Evolutionary conservation across 371 early-diverging fungal species (phyloP).

Genomic region (Catenaria anguillulae): DNA sequence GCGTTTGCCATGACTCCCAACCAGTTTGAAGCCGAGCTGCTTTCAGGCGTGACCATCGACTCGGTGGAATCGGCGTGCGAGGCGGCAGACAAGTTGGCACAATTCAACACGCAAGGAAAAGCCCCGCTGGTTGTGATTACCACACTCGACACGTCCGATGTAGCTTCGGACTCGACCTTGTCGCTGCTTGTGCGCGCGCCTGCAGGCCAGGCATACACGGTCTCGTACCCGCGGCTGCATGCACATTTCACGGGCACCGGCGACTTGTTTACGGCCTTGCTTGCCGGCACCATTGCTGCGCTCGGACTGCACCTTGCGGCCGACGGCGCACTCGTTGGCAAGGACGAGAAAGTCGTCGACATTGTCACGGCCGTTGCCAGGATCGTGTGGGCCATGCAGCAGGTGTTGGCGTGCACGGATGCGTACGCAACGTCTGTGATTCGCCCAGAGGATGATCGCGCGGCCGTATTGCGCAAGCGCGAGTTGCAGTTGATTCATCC

Average conservation of each 20-base stretch:
- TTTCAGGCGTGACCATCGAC: constrained; percentile 21
- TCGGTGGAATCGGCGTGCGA: constrained; percentile 37
- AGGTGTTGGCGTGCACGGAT: constrained; percentile 47
- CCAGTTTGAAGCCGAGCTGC: constrained; percentile 76
- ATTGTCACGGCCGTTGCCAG: constrained; percentile 30
- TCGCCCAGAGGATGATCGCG: constrained; percentile 16
- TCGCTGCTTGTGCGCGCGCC: constrained; percentile 11
- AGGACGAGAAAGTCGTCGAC: constrained; percentile 10
- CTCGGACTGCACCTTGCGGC: constrained; percentile 3
- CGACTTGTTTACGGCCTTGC: constrained; percentile 65
- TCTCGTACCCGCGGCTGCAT: constrained; percentile 54
- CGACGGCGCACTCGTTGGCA: background rate
- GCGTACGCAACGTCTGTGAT: constrained; percentile 23
- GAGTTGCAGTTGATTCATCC: constrained; percentile 51
- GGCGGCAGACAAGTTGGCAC: constrained; percentile 49
- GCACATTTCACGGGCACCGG: constrained; percentile 87
- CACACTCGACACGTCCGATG: constrained; percentile 9
- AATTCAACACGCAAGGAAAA: constrained; percentile 3
- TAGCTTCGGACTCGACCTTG: constrained; percentile 17
- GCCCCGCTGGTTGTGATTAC: constrained; percentile 58
- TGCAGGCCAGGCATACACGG: constrained; percentile 31
- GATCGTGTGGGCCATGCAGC: constrained; percentile 53
- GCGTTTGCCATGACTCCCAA: constrained; percentile 80
- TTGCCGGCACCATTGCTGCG: constrained; percentile 40
- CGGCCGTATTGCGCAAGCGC: constrained; percentile 31